These are phyloP conservation scores for Boletus pseudopeckii DNA, from an alignment of 768 basidiomycete species.

Conservation along the genomic window DNA sequence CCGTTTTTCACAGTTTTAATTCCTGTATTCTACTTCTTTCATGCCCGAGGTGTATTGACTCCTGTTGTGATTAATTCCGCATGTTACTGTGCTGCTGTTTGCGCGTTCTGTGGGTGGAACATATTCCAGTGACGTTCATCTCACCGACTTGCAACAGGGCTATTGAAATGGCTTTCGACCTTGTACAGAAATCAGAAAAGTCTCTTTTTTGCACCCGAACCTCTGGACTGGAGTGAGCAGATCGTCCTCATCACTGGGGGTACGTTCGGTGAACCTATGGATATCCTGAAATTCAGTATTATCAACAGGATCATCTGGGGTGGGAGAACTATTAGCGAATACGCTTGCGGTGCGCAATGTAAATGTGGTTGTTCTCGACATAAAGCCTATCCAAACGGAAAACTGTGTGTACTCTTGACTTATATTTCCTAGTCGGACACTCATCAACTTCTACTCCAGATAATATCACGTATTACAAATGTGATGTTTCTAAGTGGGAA, in stretches of 20 bases:
- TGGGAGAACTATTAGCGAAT: slow-evolving; percentile 85
- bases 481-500: slow-evolving; percentile 88
- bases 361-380: slow-evolving; percentile 81
- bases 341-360: slow-evolving; percentile 82
- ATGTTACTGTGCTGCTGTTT: slow-evolving; percentile 57
- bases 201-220: slow-evolving; percentile 55
- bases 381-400: slow-evolving; percentile 72
- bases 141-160: slow-evolving; percentile 43
- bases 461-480: slow-evolving; percentile 82
- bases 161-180: slow-evolving; percentile 64
- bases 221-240: slow-evolving; percentile 83
- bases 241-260: slow-evolving; percentile 91
- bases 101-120: slow-evolving; percentile 59
- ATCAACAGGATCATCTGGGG: slow-evolving; percentile 75
- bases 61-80: slow-evolving; percentile 49
- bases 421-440: background rate
- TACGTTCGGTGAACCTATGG: slow-evolving; percentile 30
- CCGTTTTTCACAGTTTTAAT: slow-evolving; percentile 84
- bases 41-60: slow-evolving; percentile 53
- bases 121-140: background rate
- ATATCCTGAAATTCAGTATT: background rate
- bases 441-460: slow-evolving; percentile 39
- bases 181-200: slow-evolving; percentile 74
- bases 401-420: slow-evolving; percentile 50
- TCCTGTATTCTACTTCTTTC: slow-evolving; percentile 74